Evolutionary conservation across 2,329 filamentous ascomycete genomes (phyloP).

Genomic region (Cadophora malorum): DNA sequence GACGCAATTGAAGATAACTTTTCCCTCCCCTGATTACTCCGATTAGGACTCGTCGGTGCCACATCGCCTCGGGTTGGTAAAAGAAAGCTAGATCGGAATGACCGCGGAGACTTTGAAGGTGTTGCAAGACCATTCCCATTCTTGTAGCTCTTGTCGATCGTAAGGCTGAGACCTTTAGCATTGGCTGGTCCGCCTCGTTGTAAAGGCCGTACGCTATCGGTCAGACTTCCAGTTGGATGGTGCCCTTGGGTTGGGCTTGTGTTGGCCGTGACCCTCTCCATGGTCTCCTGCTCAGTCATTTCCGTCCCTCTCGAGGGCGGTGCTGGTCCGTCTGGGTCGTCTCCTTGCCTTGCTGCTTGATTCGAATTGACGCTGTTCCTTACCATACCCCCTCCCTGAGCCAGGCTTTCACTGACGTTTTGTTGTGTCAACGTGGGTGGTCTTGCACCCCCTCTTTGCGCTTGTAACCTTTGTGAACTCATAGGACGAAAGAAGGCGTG

Average conservation of each 20-base stretch:
- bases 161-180: conserved; percentile 56
- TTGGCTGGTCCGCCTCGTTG: conserved; percentile 45
- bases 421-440: conserved; percentile 47
- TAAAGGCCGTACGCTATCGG: conserved; percentile 81
- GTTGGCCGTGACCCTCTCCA: conserved; percentile 74
- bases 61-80: conserved; percentile 63
- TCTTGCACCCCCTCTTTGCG: conserved; percentile 72
- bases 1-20: conserved; percentile 84
- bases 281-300: conserved; percentile 75
- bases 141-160: conserved; percentile 66
- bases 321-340: conserved; percentile 60
- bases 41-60: conserved; percentile 55
- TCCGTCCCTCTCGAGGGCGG: conserved; percentile 82
- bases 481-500: conserved; percentile 95
- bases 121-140: conserved; percentile 59
- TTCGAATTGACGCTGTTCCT: conserved; percentile 66
- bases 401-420: conserved; percentile 50
- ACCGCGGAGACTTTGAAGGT: conserved; percentile 74
- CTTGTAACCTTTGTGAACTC: conserved; percentile 94
- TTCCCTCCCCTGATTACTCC: conserved; percentile 72
- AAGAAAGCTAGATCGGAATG: conserved; percentile 79
- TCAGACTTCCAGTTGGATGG: conserved; percentile 64
- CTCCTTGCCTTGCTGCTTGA: conserved; percentile 43
- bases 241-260: conserved; percentile 73
- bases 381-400: conserved; percentile 51